A percentile compares a stretch with the other conserved stretches of the same genome.
phyloP scores from a whole-genome alignment of 1,284 basidiomycete genomes.

The Moesziomyces antarcticus region DNA sequence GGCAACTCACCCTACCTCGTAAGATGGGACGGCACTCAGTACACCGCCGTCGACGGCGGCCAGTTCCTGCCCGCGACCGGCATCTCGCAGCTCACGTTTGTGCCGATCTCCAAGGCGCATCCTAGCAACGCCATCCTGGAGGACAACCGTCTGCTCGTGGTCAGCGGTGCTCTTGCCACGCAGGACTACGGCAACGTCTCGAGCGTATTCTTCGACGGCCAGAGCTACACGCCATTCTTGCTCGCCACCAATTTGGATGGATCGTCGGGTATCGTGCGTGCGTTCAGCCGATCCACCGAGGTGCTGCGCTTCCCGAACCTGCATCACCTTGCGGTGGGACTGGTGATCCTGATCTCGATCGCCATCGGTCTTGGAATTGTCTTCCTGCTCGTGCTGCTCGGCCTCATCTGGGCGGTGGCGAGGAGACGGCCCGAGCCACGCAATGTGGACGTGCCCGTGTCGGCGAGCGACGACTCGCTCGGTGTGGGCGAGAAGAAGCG shows the following conservation, averaged over 20 bases:
- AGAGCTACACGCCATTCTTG: conserved; percentile 84
- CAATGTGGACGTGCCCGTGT: conserved; percentile 44
- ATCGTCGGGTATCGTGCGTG: conserved; percentile 77
- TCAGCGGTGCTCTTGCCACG: conserved; percentile 79
- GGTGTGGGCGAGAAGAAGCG: conserved; percentile 54
- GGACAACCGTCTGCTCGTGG: conserved; percentile 86
- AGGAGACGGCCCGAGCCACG: conserved; percentile 71
- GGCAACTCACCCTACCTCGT: conserved; percentile 51
- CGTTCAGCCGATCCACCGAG: conserved; percentile 76
- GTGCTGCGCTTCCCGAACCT: conserved; percentile 61
- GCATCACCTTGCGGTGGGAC: conserved; percentile 77
- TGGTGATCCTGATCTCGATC: conserved; percentile 96
- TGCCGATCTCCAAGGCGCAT: conserved; percentile 81
- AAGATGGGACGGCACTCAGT: conserved; percentile 57
- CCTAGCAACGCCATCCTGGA: conserved; percentile 78
- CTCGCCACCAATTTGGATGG: conserved; percentile 78
- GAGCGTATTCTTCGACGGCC: conserved; percentile 87
- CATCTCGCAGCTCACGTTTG: conserved; percentile 86
- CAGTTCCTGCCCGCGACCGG: conserved; percentile 73
- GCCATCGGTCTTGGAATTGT: conserved; percentile 95
- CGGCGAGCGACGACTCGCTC: conserved; percentile 53
- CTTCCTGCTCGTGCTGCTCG: conserved; percentile 86
- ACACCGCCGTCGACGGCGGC: conserved; percentile 25
- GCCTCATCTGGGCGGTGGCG: conserved; percentile 88
- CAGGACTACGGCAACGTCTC: conserved; percentile 75